Conservation (phyloP, 140 eudicot species). For the Cichorium intybus region DNA sequence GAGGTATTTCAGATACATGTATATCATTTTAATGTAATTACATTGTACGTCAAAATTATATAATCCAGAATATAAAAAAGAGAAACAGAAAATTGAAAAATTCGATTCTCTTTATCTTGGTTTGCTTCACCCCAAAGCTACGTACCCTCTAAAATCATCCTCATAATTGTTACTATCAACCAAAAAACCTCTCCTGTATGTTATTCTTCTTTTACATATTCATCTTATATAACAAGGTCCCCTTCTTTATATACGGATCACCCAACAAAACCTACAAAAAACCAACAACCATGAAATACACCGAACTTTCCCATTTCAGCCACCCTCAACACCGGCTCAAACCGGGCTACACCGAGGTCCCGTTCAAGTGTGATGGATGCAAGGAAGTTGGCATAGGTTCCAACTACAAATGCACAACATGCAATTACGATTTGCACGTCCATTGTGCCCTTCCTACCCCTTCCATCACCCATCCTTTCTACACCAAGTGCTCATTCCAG, state of each 20-base stretch:
- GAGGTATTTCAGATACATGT: background rate
- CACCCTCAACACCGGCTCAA: conserved; percentile 88
- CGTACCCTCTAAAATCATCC: conserved; percentile 24
- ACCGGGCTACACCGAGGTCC: conserved; percentile 61
- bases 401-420: conserved; percentile 63
- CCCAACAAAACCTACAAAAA: conserved; percentile 15
- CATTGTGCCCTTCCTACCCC: conserved; percentile 82
- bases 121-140: conserved; percentile 61
- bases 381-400: conserved; percentile 92
- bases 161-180: conserved; percentile 16
- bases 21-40: background rate
- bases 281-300: conserved; percentile 62
- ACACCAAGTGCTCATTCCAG: conserved; percentile 75
- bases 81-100: conserved; percentile 4
- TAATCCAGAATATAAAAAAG: background rate
- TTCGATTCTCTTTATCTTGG: conserved; percentile 39
- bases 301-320: conserved; percentile 71
- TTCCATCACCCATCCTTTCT: conserved; percentile 73
- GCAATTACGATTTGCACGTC: conserved; percentile 79
- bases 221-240: conserved; percentile 20
- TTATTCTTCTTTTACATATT: conserved; percentile 14
- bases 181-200: conserved; percentile 27
- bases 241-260: conserved; percentile 19
- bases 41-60: background rate
- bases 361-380: conserved; percentile 97